phyloP scores from a whole-genome alignment of 2,329 filamentous ascomycete species.

The Trichoderma cornu-damae region DNA sequence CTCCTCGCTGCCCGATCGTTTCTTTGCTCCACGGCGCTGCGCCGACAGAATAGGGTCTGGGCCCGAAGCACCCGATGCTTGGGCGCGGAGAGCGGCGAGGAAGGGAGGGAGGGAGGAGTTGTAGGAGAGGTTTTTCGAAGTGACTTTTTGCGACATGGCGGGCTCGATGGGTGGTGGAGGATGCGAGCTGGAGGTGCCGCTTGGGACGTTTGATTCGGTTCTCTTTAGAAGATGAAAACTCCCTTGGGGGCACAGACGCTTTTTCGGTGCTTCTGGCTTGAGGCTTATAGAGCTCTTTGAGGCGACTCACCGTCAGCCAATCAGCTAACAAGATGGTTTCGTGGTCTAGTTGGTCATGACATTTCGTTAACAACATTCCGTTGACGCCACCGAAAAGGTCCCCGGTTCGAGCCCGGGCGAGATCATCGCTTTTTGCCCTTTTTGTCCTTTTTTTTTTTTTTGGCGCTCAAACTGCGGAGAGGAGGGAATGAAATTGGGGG shows the following conservation, averaged over 20 bases:
- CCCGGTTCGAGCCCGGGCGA: constrained; percentile 20
- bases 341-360: constrained; percentile 21
- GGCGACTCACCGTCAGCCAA: not conserved
- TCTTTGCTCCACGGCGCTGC: constrained; percentile 46
- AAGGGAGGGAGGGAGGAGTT: constrained; percentile 55
- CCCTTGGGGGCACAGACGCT: no score
- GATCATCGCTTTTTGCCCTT: constrained; percentile 16
- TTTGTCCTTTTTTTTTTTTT: no score
- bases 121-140: constrained; percentile 66
- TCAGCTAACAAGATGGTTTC: constrained; percentile 13
- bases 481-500: no score
- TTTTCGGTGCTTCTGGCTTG: no score
- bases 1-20: constrained; percentile 59
- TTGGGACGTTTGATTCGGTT: not conserved
- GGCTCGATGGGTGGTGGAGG: not conserved
- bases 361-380: constrained; percentile 20
- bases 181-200: not conserved
- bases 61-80: constrained; percentile 45
- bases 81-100: constrained; percentile 51
- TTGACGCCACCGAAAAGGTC: constrained; percentile 20
- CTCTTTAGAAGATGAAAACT: not conserved
- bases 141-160: constrained; percentile 56
- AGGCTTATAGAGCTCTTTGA: not conserved
- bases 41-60: constrained; percentile 50
- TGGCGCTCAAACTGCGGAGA: not conserved